Evolutionary conservation across 1,284 basidiomycete genomes (phyloP).

Genomic region (Chondrostereum purpureum): DNA sequence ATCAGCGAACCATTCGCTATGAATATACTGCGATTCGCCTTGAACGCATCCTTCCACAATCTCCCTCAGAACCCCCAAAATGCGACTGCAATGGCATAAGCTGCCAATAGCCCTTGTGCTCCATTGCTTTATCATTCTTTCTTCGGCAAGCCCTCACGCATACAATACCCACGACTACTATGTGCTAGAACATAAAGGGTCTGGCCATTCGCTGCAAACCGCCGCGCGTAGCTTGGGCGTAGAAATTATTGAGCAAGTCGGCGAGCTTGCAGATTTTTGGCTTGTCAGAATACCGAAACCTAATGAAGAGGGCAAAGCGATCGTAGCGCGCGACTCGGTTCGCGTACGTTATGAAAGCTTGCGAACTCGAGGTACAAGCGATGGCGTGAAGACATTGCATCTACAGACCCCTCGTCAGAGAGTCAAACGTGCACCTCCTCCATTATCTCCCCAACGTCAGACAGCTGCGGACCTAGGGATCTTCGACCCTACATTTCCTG

Average conservation of each 20-base stretch:
- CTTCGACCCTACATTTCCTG: slow-evolving; percentile 78
- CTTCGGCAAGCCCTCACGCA: slow-evolving; percentile 37
- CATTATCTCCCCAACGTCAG: slow-evolving; percentile 33
- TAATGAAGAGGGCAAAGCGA: slow-evolving; percentile 32
- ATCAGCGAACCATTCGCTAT: too few species aligned
- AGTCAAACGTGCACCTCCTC: slow-evolving; percentile 64
- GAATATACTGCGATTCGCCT: too few species aligned
- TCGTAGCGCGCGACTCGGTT: slow-evolving; percentile 25
- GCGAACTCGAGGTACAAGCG: slow-evolving; percentile 38
- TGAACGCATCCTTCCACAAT: too few species aligned
- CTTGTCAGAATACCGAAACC: slow-evolving; percentile 59
- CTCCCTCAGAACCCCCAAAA: slow-evolving; percentile 15
- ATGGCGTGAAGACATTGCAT: slow-evolving; percentile 50
- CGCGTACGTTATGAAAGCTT: slow-evolving; percentile 31
- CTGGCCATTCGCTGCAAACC: slow-evolving; percentile 45
- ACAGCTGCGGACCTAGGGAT: slow-evolving; percentile 66
- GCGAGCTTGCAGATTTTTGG: slow-evolving; percentile 82
- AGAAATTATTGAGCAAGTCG: slow-evolving; percentile 84
- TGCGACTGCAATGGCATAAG: slow-evolving; percentile 29
- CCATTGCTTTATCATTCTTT: slow-evolving; percentile 20
- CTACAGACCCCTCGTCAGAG: slow-evolving; percentile 60
- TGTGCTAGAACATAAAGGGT: slow-evolving; percentile 65
- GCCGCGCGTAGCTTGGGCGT: slow-evolving; percentile 64
- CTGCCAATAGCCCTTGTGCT: slow-evolving; percentile 28
- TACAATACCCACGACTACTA: slow-evolving; percentile 90